A percentile compares a stretch with the other conserved stretches of the same genome.
phyloP scores from a whole-genome alignment of 192 early-diverging fungal genomes.

The Entomortierella chlamydospora region DNA sequence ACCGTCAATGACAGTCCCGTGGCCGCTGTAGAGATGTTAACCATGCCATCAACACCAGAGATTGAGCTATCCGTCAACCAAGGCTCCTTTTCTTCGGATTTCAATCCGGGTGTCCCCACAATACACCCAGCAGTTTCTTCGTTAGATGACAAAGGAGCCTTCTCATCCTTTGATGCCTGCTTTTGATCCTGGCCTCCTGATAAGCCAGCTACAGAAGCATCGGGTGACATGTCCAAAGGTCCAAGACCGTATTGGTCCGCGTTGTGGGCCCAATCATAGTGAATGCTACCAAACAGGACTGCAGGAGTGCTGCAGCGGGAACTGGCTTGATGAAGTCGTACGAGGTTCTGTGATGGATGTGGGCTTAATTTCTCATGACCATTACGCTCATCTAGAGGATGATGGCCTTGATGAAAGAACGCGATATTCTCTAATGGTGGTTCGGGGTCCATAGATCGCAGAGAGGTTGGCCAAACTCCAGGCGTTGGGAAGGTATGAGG shows the following conservation, averaged over 20 bases:
- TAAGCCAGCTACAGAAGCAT: not conserved
- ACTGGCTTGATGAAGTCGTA: not conserved
- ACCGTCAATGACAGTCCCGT: not conserved
- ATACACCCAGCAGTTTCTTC: not conserved
- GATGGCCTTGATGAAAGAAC: too few species aligned
- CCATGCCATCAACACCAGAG: not conserved
- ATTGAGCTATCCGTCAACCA: not conserved
- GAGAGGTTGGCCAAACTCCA: not conserved
- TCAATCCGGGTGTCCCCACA: not conserved
- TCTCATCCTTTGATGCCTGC: not conserved
- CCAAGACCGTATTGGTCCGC: constrained; percentile 10
- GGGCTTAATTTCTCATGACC: not conserved
- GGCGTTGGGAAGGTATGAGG: not conserved
- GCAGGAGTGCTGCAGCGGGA: constrained; percentile 37
- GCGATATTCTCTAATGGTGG: too few species aligned
- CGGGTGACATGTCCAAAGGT: constrained; percentile 14
- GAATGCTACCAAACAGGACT: constrained; percentile 7
- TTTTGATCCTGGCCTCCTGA: not conserved
- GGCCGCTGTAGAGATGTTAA: constrained; percentile 13
- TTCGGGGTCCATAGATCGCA: too few species aligned
- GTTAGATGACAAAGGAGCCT: too few species aligned
- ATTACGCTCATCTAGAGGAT: not conserved
- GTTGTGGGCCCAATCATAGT: constrained; percentile 12
- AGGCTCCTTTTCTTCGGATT: not conserved
- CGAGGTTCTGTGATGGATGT: not conserved